Percentiles rank a stretch among this genome's conserved stretches.
phyloP scores from a whole-genome alignment of 2,329 filamentous ascomycete species.

The Neurospora crassa region DNA sequence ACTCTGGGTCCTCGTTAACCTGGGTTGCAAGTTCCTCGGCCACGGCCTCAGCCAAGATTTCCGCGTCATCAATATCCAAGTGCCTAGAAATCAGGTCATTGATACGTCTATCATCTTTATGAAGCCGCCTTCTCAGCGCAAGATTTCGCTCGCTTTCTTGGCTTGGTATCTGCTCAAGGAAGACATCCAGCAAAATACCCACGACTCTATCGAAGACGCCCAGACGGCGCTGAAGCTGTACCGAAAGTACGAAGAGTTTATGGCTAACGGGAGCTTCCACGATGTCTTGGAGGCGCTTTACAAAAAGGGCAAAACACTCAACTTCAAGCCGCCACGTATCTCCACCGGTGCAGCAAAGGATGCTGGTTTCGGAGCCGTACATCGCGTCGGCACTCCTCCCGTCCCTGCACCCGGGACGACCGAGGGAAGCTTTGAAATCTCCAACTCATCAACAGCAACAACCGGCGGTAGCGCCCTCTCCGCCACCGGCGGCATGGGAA shows the following conservation, averaged over 20 bases:
- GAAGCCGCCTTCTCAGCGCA: conserved; percentile 69
- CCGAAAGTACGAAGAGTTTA: conserved; percentile 81
- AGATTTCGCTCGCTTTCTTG: conserved; percentile 81
- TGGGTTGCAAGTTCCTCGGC: conserved; percentile 88
- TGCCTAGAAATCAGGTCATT: conserved; percentile 81
- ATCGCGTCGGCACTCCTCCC: neutral
- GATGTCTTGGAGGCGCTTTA: conserved; percentile 84
- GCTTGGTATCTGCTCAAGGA: conserved; percentile 88
- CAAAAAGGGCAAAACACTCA: conserved; percentile 33
- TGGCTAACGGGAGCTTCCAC: conserved; percentile 75
- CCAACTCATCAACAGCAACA: neutral
- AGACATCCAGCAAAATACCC: conserved; percentile 84
- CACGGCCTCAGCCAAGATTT: conserved; percentile 94
- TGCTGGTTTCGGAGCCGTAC: neutral
- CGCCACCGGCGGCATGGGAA: neutral
- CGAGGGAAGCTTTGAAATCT: neutral
- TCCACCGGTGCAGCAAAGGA: neutral
- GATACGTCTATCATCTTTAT: conserved; percentile 92
- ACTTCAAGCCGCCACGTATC: conserved; percentile 35
- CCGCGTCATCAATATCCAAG: conserved; percentile 94
- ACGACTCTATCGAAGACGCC: conserved; percentile 94
- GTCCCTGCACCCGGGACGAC: neutral
- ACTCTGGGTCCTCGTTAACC: conserved; percentile 89
- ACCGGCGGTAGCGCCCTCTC: neutral
- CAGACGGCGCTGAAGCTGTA: conserved; percentile 82